A percentile compares a stretch with the other conserved stretches of the same genome.
Conservation (phyloP, 192 early-diverging fungal genomes). For the Linnemannia zychae region DNA sequence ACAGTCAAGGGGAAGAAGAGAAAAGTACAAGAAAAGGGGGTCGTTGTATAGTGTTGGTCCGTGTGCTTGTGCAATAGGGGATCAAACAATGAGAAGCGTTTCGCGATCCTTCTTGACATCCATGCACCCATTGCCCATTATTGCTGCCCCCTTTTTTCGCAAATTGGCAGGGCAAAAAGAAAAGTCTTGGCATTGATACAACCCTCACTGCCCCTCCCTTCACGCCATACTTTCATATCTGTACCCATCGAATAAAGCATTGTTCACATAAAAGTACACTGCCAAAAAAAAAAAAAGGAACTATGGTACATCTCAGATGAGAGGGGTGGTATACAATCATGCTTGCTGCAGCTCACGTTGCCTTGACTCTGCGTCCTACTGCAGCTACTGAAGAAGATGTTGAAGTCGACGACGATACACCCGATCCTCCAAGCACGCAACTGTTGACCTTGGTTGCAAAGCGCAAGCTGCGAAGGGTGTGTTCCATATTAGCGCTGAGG, state of each 20-base stretch:
- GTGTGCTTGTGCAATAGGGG: background rate
- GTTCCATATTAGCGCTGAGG: background rate
- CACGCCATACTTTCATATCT: background rate
- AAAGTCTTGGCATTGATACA: background rate
- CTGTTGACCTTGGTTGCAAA: constrained; percentile 12
- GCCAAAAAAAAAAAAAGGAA: background rate
- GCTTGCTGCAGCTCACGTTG: too few relatives aligned
- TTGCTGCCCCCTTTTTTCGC: background rate
- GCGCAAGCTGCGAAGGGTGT: background rate
- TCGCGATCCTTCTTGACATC: background rate
- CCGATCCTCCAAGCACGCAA: background rate
- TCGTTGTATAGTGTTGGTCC: background rate
- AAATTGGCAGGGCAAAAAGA: background rate
- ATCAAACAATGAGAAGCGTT: background rate
- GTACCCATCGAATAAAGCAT: constrained; percentile 1
- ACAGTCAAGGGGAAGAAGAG: background rate
- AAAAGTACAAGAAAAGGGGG: background rate
- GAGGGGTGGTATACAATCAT: too few relatives aligned
- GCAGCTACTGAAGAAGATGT: background rate
- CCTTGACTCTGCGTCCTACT: background rate
- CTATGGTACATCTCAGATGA: background rate
- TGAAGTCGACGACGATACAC: background rate
- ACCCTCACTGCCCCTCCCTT: background rate
- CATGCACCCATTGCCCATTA: too few relatives aligned
- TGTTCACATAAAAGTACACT: background rate